phyloP scores from a whole-genome alignment of 2,329 filamentous ascomycete genomes.

The Xylariaceae sp. region DNA sequence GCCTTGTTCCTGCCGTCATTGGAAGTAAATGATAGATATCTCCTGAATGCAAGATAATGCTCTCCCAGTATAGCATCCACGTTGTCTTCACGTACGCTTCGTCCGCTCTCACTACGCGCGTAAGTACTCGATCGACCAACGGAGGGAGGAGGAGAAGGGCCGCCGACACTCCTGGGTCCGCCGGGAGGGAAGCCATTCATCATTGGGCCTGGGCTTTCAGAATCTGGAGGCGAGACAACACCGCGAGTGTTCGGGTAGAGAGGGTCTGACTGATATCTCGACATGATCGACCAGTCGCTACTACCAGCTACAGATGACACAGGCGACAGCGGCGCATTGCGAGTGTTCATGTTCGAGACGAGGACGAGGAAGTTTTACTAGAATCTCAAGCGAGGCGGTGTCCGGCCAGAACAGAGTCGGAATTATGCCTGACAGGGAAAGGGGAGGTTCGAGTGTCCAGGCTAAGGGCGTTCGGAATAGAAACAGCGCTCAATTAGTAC shows the following conservation, averaged over 20 bases:
- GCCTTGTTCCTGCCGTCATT: conserved; percentile 68
- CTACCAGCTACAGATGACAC: conserved; percentile 70
- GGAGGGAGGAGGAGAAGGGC: conserved; percentile 81
- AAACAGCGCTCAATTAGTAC: neutral
- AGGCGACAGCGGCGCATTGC: conserved; percentile 73
- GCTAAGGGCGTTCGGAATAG: conserved; percentile 1
- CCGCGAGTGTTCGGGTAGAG: conserved; percentile 50
- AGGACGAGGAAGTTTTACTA: conserved; percentile 8
- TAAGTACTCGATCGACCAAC: conserved; percentile 80
- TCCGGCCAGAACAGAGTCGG: conserved; percentile 22
- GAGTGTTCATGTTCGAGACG: conserved; percentile 57
- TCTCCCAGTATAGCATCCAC: conserved; percentile 62
- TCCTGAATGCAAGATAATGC: conserved; percentile 75
- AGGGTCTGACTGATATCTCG: conserved; percentile 59
- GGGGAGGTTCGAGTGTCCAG: conserved; percentile 15
- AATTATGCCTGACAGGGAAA: conserved; percentile 20
- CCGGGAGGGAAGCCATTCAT: conserved; percentile 55
- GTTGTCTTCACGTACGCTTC: conserved; percentile 55
- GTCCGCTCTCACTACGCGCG: conserved; percentile 60
- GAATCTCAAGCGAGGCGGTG: conserved; percentile 15
- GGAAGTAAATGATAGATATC: conserved; percentile 64
- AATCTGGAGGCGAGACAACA: conserved; percentile 64
- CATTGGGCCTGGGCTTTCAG: conserved; percentile 55
- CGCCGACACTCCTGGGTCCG: conserved; percentile 52
- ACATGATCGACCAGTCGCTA: conserved; percentile 73